A percentile compares a stretch with the other conserved stretches of the same genome.
These are phyloP conservation scores for Vanrija pseudolonga DNA, from an alignment of 1,284 basidiomycete genomes.

Conservation along the genomic window DNA sequence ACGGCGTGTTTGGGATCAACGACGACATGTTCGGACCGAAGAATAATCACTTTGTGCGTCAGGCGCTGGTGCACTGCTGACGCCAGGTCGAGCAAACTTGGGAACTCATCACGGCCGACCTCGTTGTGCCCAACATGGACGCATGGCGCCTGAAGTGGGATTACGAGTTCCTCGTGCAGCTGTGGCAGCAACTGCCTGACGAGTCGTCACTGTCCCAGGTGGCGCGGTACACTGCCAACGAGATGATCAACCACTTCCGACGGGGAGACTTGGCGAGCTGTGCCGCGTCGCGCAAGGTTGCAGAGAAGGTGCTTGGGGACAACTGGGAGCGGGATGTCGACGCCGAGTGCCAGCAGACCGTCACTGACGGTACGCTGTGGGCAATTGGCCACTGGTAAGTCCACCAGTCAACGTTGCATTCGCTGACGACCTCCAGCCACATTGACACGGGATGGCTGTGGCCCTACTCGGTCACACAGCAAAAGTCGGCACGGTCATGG, in stretches of 20 bases:
- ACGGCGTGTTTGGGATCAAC: slow-evolving; percentile 73
- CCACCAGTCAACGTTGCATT: slow-evolving; percentile 1
- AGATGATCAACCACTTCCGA: slow-evolving; percentile 79
- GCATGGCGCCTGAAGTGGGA: slow-evolving; percentile 59
- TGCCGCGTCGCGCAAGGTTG: not conserved
- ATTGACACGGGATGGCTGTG: slow-evolving; percentile 76
- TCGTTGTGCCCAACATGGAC: slow-evolving; percentile 80
- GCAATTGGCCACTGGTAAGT: slow-evolving; percentile 28
- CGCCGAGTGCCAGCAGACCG: not conserved
- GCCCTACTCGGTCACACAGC: slow-evolving; percentile 88
- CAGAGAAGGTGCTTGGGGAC: not conserved
- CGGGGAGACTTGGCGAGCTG: not conserved
- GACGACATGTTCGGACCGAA: not conserved
- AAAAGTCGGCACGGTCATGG: slow-evolving; percentile 90
- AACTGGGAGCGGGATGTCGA: not conserved
- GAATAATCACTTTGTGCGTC: not conserved
- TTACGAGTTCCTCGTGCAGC: slow-evolving; percentile 62
- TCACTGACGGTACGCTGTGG: slow-evolving; percentile 11
- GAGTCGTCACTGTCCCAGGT: slow-evolving; percentile 56
- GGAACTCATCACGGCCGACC: slow-evolving; percentile 62
- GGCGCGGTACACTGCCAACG: slow-evolving; percentile 59
- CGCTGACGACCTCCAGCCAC: not conserved
- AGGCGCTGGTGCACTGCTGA: too few species aligned
- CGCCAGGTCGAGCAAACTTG: slow-evolving; percentile 40
- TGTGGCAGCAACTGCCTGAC: not conserved